Percentiles rank a stretch among this genome's conserved stretches.
Conservation (phyloP, 2,329 filamentous ascomycete species). For the Stagonosporopsis tanaceti region DNA sequence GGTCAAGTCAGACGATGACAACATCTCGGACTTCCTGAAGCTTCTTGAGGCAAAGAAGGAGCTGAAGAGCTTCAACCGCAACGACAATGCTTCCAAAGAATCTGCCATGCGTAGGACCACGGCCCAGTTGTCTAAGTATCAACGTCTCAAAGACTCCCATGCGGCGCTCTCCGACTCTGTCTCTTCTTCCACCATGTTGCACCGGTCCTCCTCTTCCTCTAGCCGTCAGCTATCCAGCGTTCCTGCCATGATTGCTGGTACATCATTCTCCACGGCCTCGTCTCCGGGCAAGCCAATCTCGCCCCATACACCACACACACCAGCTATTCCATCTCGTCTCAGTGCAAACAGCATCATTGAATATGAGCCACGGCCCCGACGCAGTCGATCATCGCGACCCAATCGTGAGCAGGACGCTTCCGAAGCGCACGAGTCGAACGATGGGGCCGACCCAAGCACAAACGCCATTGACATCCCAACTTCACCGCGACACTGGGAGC, state of each 20-base stretch:
- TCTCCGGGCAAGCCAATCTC: conserved; percentile 89
- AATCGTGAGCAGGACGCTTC: conserved; percentile 39
- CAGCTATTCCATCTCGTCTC: conserved; percentile 90
- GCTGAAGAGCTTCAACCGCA: conserved; percentile 78
- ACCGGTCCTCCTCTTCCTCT: conserved; percentile 80
- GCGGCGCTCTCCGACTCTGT: conserved; percentile 90
- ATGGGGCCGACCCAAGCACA: conserved; percentile 57
- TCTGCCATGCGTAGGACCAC: conserved; percentile 77
- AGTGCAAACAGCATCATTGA: conserved; percentile 88
- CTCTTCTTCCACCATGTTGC: conserved; percentile 85
- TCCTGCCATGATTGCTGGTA: conserved; percentile 67
- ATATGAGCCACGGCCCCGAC: conserved; percentile 57
- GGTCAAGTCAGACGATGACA: conserved; percentile 85
- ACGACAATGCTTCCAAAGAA: conserved; percentile 66
- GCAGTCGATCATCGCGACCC: conserved; percentile 44
- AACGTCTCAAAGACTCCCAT: conserved; percentile 88
- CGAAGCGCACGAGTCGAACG: conserved; percentile 38
- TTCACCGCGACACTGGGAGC: conserved; percentile 64
- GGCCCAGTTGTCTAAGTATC: conserved; percentile 83
- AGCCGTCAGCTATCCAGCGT: conserved; percentile 75
- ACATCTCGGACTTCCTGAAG: conserved; percentile 92
- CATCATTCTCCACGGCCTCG: conserved; percentile 82
- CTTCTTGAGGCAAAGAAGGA: conserved; percentile 87
- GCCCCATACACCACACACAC: conserved; percentile 89
- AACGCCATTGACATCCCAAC: conserved; percentile 77